Conservation (phyloP, 2,329 filamentous ascomycete genomes). For the Leptographium lundbergii region DNA sequence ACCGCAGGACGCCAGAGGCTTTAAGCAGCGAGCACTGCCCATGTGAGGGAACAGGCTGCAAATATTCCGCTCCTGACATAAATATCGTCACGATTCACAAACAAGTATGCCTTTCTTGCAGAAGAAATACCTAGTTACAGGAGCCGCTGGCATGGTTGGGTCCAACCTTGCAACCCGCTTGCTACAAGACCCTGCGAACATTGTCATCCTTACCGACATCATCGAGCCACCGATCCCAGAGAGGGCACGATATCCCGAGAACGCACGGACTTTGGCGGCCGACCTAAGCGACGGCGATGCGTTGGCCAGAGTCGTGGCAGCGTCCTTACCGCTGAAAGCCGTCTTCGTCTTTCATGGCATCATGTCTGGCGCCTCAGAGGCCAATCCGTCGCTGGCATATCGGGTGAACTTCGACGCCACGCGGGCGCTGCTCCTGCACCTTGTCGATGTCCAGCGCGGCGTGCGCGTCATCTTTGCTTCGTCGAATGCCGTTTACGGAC, state of each 20-base stretch:
- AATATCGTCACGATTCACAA: background rate
- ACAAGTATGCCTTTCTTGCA: background rate
- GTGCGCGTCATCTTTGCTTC: conserved; percentile 48
- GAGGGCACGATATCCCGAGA: conserved; percentile 32
- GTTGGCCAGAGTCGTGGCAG: conserved; percentile 27
- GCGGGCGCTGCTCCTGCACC: conserved; percentile 33
- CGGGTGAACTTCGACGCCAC: conserved; percentile 50
- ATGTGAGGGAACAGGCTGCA: background rate
- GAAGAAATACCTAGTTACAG: conserved; percentile 21
- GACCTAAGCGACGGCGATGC: conserved; percentile 29
- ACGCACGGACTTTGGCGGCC: conserved; percentile 35
- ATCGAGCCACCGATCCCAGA: conserved; percentile 36
- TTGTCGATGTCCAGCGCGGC: conserved; percentile 35
- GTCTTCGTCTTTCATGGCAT: conserved; percentile 54
- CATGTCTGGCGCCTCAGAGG: conserved; percentile 53
- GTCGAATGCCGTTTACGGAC: conserved; percentile 51
- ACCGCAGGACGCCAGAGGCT: background rate
- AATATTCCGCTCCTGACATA: background rate
- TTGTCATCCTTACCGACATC: conserved; percentile 38
- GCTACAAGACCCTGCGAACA: conserved; percentile 25
- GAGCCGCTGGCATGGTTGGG: conserved; percentile 23
- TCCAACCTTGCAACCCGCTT: conserved; percentile 25
- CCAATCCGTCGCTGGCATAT: conserved; percentile 45
- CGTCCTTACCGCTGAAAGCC: conserved; percentile 33
- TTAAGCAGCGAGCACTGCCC: no score